phyloP scores from a whole-genome alignment of 2,329 filamentous ascomycete species.

The Cercospora sojina region DNA sequence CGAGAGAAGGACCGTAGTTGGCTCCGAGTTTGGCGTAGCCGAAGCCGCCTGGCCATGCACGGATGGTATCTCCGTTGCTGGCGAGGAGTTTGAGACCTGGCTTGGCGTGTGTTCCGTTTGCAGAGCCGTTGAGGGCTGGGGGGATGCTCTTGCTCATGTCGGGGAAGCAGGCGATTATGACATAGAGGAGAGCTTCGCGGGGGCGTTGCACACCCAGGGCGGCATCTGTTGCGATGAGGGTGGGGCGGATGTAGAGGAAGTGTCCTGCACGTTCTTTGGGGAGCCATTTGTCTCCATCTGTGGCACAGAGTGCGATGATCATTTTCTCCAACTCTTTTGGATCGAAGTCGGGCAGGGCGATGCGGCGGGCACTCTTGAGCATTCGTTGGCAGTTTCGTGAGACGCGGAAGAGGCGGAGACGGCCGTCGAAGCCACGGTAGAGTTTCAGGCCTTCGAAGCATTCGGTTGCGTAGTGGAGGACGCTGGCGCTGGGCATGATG shows the following conservation, averaged over 20 bases:
- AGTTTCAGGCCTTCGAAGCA: conserved; percentile 87
- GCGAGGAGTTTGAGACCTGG: conserved; percentile 69
- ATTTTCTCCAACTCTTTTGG: conserved; percentile 71
- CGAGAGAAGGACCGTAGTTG: conserved; percentile 83
- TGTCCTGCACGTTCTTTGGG: conserved; percentile 65
- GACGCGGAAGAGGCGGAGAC: conserved; percentile 75
- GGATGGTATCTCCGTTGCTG: conserved; percentile 75
- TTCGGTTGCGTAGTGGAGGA: conserved; percentile 85
- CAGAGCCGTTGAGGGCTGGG: conserved; percentile 32
- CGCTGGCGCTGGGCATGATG: conserved; percentile 77
- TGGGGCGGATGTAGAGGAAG: conserved; percentile 77
- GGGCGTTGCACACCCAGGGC: conserved; percentile 80
- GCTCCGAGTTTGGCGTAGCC: conserved; percentile 90
- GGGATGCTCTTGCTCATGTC: conserved; percentile 41
- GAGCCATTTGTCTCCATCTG: conserved; percentile 77
- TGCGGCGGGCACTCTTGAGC: conserved; percentile 56
- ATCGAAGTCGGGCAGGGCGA: conserved; percentile 72
- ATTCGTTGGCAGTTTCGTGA: conserved; percentile 69
- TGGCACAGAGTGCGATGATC: conserved; percentile 67
- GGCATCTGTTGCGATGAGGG: conserved; percentile 78
- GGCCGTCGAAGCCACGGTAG: conserved; percentile 66
- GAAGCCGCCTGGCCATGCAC: conserved; percentile 91
- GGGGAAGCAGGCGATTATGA: conserved; percentile 60
- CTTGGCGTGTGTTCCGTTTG: conserved; percentile 7
- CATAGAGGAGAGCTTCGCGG: conserved; percentile 81